Evolutionary conservation across 257 asterid species (phyloP).

Genomic region (Salvia rosmarinus): DNA sequence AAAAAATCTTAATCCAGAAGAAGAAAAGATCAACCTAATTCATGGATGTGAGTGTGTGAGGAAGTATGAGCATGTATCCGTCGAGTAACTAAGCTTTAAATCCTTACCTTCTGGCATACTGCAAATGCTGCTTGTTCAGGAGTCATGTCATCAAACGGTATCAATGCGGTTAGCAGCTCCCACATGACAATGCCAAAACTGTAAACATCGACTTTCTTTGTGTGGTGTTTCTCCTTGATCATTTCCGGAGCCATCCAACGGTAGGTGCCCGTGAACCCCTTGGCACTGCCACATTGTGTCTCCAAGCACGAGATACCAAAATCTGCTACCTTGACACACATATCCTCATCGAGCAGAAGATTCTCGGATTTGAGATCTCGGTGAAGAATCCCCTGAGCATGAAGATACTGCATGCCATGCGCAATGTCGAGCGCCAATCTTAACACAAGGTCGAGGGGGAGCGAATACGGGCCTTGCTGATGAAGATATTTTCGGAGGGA

Average conservation of each 20-base stretch:
- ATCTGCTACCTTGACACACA: conserved; percentile 95
- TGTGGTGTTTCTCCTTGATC: conserved; percentile 89
- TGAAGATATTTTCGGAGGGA: conserved; percentile 90
- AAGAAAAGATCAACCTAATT: neutral
- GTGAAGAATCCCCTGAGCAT: conserved; percentile 87
- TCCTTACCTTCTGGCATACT: conserved; percentile 90
- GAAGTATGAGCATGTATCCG: neutral
- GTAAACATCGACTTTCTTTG: conserved; percentile 92
- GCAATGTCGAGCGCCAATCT: conserved; percentile 86
- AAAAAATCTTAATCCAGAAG: neutral
- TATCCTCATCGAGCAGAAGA: conserved; percentile 76
- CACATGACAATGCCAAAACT: conserved; percentile 88
- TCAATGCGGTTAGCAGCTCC: conserved; percentile 94
- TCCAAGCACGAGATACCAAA: conserved; percentile 96
- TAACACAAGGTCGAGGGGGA: conserved; percentile 71
- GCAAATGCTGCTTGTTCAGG: conserved; percentile 99
- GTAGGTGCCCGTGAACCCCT: conserved; percentile 95
- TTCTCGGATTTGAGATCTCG: conserved; percentile 94
- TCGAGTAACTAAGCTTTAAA: neutral
- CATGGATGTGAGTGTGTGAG: neutral
- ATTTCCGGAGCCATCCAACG: conserved; percentile 99
- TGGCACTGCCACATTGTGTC: conserved; percentile 87
- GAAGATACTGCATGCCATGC: conserved; percentile 91
- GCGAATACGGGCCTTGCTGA: conserved; percentile 88
- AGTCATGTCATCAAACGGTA: conserved; percentile 89